Base-by-base conservation (phyloP, 2,329 filamentous ascomycete genomes). In the Elsinoe batatas region DNA sequence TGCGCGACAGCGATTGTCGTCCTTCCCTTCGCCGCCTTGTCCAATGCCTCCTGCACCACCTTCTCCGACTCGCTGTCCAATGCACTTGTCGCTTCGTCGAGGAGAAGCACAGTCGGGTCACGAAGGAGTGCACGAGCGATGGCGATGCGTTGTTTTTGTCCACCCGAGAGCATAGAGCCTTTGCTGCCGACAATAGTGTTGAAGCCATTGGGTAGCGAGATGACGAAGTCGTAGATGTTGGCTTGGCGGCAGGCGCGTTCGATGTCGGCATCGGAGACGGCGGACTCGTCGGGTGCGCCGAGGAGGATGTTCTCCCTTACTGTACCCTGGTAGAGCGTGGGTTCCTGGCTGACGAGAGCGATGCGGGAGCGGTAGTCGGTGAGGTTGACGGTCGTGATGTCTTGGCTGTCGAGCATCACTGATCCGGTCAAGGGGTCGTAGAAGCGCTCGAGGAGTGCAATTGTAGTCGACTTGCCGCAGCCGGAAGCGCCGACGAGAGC, bases 401-500 rank as follows among this genome's bases (percentile, higher is more conserved):
- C 88, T 60, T 84, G 81, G 56, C 84, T 88, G 64, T 97, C 91
- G 15, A 97, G 77, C 57, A 82, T 88, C 33, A 98, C 78, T 12
- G 83, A 83, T 11, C 93, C 93, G 0, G 81, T 78, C 0, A 93
- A 77, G 0, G 91, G 88, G 63, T 97, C 90, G 67, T 97, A 97
- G 74, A 97, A 97, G 33, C 93, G 86, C 69, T 97, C 91, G 32
- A 97, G 76, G 3, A 97, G 78, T 3, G 88, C 87, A 67, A 97
- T 95, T 0, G 91, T 94, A 0, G 93, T 97, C 50, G 84, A 89
- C 75, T 98, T 97, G 57, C 93, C 93, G 65, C 91, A 95, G 2
- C 93, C 91, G 44, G 87, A 93, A 0, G 91, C 86, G n/a, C 93
- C 93, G 7, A 97, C 93, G 2, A 97, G 79, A 0, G 91, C 93